phyloP scores from a whole-genome alignment of 2,329 filamentous ascomycete species.

The Pleoardoris graminearum region DNA sequence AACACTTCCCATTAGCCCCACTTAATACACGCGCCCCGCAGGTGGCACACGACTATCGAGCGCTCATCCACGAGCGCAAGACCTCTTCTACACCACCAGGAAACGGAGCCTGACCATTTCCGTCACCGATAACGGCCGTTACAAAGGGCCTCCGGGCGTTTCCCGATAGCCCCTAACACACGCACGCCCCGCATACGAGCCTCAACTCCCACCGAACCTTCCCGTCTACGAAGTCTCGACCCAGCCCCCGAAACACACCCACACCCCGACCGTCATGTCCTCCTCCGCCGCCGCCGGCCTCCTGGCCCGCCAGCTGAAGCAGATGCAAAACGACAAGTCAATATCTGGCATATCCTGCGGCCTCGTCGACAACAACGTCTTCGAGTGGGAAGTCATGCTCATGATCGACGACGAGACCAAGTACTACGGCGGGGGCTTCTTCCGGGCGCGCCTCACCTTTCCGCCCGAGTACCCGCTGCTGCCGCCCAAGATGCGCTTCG shows the following conservation, averaged over 20 bases:
- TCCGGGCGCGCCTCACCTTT: conserved; percentile 92
- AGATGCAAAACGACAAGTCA: conserved; percentile 90
- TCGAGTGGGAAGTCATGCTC: conserved; percentile 98
- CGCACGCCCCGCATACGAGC: background rate
- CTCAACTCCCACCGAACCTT: too few species aligned
- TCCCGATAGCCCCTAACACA: background rate
- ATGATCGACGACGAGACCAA: conserved; percentile 97
- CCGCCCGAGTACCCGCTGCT: conserved; percentile 96
- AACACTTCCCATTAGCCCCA: background rate
- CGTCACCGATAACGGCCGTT: background rate
- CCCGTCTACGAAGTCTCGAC: background rate
- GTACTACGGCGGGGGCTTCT: conserved; percentile 91
- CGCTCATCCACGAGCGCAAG: background rate
- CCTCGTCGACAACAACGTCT: conserved; percentile 81
- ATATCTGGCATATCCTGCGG: conserved; percentile 94
- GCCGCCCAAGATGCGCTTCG: conserved; percentile 93
- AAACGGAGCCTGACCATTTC: too few species aligned
- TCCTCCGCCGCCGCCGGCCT: conserved; percentile 65
- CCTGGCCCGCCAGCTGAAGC: conserved; percentile 83
- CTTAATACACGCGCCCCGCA: conserved; percentile 1
- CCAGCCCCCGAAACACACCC: too few species aligned
- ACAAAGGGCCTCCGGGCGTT: background rate
- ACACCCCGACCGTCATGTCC: conserved; percentile 30
- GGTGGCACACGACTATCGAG: background rate
- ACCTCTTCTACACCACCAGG: background rate